These are phyloP conservation scores for Oryza rufipogon DNA, from an alignment of 176 grass and related monocot species.

Conservation along the genomic window DNA sequence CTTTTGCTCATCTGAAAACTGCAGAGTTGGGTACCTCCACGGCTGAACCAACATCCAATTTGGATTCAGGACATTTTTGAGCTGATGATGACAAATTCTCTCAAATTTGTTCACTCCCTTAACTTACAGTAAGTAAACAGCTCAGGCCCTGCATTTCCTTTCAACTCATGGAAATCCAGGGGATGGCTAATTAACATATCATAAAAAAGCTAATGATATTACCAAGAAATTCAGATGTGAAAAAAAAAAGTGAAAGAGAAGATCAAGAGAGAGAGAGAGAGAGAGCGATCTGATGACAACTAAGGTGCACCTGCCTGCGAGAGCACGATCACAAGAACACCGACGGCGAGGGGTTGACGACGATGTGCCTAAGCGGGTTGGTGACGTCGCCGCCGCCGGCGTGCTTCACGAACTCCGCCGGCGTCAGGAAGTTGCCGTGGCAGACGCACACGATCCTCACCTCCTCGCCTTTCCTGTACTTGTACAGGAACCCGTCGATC, in stretches of 20 bases:
- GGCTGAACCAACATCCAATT: conserved; percentile 18
- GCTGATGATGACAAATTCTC: neutral
- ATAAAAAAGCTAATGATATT: neutral
- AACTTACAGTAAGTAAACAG: conserved; percentile 46
- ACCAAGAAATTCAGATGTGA: conserved; percentile 13
- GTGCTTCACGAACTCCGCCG: conserved; percentile 84
- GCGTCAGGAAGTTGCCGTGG: conserved; percentile 92
- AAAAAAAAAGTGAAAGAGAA: neutral
- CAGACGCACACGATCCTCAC: conserved; percentile 95
- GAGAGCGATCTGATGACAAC: neutral
- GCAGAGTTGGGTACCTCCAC: neutral
- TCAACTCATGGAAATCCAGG: conserved; percentile 24
- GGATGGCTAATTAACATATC: conserved; percentile 29
- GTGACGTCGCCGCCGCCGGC: conserved; percentile 80
- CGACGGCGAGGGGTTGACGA: conserved; percentile 55
- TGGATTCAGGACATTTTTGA: conserved; percentile 11
- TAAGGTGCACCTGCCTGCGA: no score
- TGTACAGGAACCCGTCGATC: conserved; percentile 94
- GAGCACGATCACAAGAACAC: conserved; percentile 50
- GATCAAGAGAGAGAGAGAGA: neutral
- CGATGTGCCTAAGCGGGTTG: conserved; percentile 85
- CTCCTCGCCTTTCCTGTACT: conserved; percentile 72
- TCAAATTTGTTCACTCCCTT: conserved; percentile 22
- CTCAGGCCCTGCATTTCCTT: conserved; percentile 32
- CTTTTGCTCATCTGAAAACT: neutral